Conservation (phyloP, 192 early-diverging fungal species). For the Haplosporangium gracile region DNA sequence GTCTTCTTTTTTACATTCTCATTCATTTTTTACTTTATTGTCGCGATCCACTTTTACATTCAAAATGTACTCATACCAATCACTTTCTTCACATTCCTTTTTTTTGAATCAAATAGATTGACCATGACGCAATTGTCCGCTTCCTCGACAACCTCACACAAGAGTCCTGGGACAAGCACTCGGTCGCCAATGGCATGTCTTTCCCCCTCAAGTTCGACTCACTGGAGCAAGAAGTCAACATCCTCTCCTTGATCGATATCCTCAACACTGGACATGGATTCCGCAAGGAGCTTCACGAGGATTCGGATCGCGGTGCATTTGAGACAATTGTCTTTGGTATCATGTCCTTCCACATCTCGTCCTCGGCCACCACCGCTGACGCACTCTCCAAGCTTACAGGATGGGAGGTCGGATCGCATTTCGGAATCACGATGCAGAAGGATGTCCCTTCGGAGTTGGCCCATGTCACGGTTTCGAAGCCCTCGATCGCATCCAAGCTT, state of each 20-base stretch:
- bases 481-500: conserved; percentile 70
- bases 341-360: conserved; percentile 87
- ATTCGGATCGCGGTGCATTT: conserved; percentile 76
- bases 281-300: conserved; percentile 72
- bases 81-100: not conserved
- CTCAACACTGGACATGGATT: conserved; percentile 87
- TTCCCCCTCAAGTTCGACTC: conserved; percentile 86
- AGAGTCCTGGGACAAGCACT: conserved; percentile 58
- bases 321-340: conserved; percentile 85
- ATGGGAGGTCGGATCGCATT: conserved; percentile 73
- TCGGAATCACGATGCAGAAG: conserved; percentile 78
- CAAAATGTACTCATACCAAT: not conserved
- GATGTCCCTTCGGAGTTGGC: conserved; percentile 71
- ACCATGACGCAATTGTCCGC: conserved; percentile 27
- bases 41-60: not conserved
- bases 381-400: conserved; percentile 70
- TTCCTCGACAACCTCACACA: conserved; percentile 47
- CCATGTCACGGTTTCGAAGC: conserved; percentile 76
- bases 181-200: conserved; percentile 63
- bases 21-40: not conserved
- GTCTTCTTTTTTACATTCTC: not conserved
- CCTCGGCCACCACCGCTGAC: conserved; percentile 67
- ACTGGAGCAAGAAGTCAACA: conserved; percentile 80
- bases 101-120: conserved; percentile 28
- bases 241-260: conserved; percentile 80